Conservation (phyloP, 2,329 filamentous ascomycete species). For the Penicillium aurantiogriseum region DNA sequence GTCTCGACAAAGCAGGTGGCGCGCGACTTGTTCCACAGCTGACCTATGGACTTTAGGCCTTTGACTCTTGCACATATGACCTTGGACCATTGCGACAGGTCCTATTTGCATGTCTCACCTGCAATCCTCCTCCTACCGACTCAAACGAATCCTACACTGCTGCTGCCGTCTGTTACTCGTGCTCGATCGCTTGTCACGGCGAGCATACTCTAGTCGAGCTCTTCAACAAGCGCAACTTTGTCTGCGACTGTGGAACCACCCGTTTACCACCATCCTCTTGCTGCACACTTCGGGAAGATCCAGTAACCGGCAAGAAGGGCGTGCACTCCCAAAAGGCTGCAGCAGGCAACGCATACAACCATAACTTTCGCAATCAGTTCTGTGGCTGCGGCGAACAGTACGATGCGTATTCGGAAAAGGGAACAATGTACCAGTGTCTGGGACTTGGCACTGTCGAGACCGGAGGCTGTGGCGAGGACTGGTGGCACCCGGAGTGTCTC, state of each 20-base stretch:
- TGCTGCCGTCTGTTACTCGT: slow-evolving; percentile 92
- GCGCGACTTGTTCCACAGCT: slow-evolving; percentile 12
- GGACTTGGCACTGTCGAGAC: slow-evolving; percentile 76
- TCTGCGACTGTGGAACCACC: slow-evolving; percentile 92
- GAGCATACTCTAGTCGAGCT: slow-evolving; percentile 94
- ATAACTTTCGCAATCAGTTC: slow-evolving; percentile 91
- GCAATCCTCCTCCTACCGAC: slow-evolving; percentile 73
- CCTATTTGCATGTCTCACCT: slow-evolving; percentile 90
- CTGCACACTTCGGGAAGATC: slow-evolving; percentile 73
- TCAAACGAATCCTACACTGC: slow-evolving; percentile 63
- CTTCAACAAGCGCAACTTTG: slow-evolving; percentile 92
- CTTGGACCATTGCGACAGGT: slow-evolving; percentile 83
- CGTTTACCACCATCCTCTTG: slow-evolving; percentile 68
- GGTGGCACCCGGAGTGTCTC: slow-evolving; percentile 94
- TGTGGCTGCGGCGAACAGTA: slow-evolving; percentile 88
- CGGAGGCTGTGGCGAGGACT: slow-evolving; percentile 93
- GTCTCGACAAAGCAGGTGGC: background rate
- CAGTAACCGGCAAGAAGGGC: slow-evolving; percentile 71
- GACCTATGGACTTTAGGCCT: slow-evolving; percentile 60
- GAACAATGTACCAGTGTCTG: slow-evolving; percentile 97
- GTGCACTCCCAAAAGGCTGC: slow-evolving; percentile 72
- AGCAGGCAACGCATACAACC: slow-evolving; percentile 81
- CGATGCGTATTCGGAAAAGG: slow-evolving; percentile 82
- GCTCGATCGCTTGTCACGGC: slow-evolving; percentile 93
- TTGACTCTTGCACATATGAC: slow-evolving; percentile 88